Evolutionary conservation across 768 basidiomycete species (phyloP).

Genomic region (Podaxis mareebaensis): DNA sequence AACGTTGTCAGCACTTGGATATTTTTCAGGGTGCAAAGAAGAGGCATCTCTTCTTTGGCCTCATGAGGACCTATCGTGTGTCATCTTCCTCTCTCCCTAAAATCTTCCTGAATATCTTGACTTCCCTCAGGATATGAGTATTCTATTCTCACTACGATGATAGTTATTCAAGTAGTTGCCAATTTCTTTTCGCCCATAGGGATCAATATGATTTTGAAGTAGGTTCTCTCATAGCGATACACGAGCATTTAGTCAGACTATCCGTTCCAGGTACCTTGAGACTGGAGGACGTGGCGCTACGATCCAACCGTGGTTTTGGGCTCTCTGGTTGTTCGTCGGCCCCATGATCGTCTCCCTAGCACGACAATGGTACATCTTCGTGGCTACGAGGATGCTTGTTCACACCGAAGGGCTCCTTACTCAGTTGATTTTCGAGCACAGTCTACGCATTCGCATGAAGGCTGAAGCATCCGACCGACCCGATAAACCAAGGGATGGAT

Average conservation of each 20-base stretch:
- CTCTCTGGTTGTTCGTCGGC: slow-evolving; percentile 14
- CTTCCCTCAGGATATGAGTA: slow-evolving; percentile 30
- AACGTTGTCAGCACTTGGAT: slow-evolving; percentile 35
- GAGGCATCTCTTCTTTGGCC: slow-evolving; percentile 46
- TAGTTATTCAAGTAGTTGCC: slow-evolving; percentile 28
- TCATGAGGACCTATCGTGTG: slow-evolving; percentile 39
- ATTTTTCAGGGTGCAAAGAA: slow-evolving; percentile 37
- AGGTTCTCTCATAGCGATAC: slow-evolving; percentile 4
- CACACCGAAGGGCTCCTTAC: slow-evolving; percentile 46
- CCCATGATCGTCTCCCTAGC: slow-evolving; percentile 19
- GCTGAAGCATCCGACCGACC: slow-evolving; percentile 31
- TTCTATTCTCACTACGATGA: slow-evolving; percentile 28
- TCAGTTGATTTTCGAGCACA: slow-evolving; percentile 41
- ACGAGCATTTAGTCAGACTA: background rate
- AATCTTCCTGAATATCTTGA: background rate
- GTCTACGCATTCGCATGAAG: slow-evolving; percentile 60
- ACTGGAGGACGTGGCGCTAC: slow-evolving; percentile 16
- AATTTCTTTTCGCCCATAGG: slow-evolving; percentile 40
- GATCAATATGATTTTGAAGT: slow-evolving; percentile 43
- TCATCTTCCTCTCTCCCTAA: background rate
- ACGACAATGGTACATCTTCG: slow-evolving; percentile 36
- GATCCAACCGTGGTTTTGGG: slow-evolving; percentile 22
- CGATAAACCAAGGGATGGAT: background rate
- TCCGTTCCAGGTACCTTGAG: slow-evolving; percentile 24
- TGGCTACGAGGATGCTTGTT: slow-evolving; percentile 45